Evolutionary conservation across 768 basidiomycete species (phyloP), one percentile per base, ranked within the genome.

Genomic region (Pulveroboletus sp.): DNA sequence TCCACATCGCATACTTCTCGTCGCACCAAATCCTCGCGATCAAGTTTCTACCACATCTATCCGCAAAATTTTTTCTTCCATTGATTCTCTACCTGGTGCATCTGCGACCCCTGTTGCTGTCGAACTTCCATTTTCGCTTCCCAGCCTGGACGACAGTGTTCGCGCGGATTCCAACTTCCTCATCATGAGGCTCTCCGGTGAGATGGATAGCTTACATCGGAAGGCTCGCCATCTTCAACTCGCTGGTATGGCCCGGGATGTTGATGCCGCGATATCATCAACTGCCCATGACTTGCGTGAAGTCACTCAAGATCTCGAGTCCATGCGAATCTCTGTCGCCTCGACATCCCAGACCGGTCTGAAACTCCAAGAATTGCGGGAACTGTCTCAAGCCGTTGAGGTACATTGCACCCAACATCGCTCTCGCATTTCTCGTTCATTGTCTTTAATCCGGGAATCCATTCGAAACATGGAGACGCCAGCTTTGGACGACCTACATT

Each of bases 151-250:
- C 61, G 76, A 79, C 35, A 70, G 72, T 46, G 83, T 90, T 50
- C 83, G 89, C 26, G 63, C 76, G 12, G 83, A 89, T 62, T 77
- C 78, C 38, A 89, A 92, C 63, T 67, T 78, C n/a, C 81, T 80
- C 57, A 70, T 81, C 42, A 80, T 90, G 70, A 71, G 77, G 50
- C 74, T 90, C 14, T 73, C 73, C 4, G 81, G 80, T n/a, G 73
- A 68, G 24, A 50, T 82, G 30, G 79, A 82, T 45, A 63, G 60
- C 10, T 63, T 90, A 27, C 64, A 73, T 17, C 73, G 76, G 47
- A 73, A 77, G 36, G 68, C 71, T 13, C 66, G 71, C 26, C 76
- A 78, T 53, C 67, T 86, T 49, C 70, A 72, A 22, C 66, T 85
- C 17, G 77, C 80, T 13, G 69, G 69, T 29, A 71, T 81, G 55